Conservation (phyloP, 805 yeast species). For the Babjeviella inositovora region DNA sequence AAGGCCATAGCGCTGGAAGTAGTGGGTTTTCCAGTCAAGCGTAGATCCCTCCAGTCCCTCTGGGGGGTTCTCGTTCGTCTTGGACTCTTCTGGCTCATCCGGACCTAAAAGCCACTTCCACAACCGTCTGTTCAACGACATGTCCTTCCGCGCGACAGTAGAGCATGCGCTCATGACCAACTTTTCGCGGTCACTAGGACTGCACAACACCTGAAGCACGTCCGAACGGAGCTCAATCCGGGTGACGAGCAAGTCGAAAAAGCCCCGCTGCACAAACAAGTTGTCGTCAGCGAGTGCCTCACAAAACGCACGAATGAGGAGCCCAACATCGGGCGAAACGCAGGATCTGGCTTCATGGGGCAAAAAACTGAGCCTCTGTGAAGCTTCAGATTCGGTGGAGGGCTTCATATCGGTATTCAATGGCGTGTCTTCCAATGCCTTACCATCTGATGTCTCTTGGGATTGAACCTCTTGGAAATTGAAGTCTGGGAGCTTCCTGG, state of each 20-base stretch:
- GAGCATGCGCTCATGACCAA: slow-evolving; percentile 47
- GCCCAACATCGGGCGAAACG: slow-evolving; percentile 64
- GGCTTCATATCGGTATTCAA: slow-evolving; percentile 3
- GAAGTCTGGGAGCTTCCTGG: slow-evolving; percentile 47
- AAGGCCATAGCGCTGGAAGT: slow-evolving; percentile 45
- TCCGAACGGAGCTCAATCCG: slow-evolving; percentile 52
- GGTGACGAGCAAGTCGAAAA: slow-evolving; percentile 62
- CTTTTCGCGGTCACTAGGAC: slow-evolving; percentile 35
- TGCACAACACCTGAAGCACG: slow-evolving; percentile 28
- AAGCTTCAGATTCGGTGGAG: too few species aligned
- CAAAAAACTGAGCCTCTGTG: slow-evolving; percentile 8
- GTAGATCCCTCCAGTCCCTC: slow-evolving; percentile 1
- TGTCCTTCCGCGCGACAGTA: slow-evolving; percentile 68
- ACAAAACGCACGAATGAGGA: slow-evolving; percentile 59
- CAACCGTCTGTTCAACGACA: slow-evolving; percentile 86
- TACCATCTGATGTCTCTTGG: slow-evolving; percentile 2
- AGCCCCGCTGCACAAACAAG: slow-evolving; percentile 72
- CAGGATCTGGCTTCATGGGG: slow-evolving; percentile 41
- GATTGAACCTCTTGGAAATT: slow-evolving; percentile 8
- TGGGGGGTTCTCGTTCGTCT: neutral
- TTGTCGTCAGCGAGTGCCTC: slow-evolving; percentile 52
- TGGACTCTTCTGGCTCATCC: slow-evolving; percentile 13
- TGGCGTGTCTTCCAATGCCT: slow-evolving; percentile 1
- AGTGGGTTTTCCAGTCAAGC: slow-evolving; percentile 13
- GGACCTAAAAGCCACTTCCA: slow-evolving; percentile 94